Base-by-base conservation (phyloP, 1,284 basidiomycete genomes). In the Anthracocystis walkeri region DNA sequence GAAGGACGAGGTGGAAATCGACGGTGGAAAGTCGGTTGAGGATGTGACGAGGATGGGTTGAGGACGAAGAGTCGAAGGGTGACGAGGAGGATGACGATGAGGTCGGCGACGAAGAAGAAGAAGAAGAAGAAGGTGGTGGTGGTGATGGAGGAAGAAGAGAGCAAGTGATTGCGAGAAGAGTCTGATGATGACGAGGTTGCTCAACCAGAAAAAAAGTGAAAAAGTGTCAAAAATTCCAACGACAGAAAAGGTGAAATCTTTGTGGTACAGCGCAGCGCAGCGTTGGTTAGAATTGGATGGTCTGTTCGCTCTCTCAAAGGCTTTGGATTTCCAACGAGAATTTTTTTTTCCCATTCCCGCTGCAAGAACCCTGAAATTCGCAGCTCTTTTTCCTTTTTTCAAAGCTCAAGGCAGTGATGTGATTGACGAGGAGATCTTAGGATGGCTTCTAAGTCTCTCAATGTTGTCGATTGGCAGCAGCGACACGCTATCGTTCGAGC, bases 231-330 rank as follows among this genome's bases (percentile, higher is more conserved):
- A 61, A 49, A 60, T 50, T 41, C 49, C 52, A 51, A 50, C 14
- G 35, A 38, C 31, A 33, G 31, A 29, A 65, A 35, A 16, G 41
- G 33, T 10, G 31, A 42, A 42, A 50, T n/a, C 38, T 38, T 46
- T 48, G 8, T 38, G 54, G 65, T 58, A 62, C 65, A 67, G 58
- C 58, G 48, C 25, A 67, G 59, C 54, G 50, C 65, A 52, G 49
- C 21, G 8, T 29, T 29, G 29, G 5, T 29, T 4, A 5, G 7
- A 12, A 14, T 14, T 16, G 7, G 50, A 44, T 42, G 49, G 49
- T 45, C 58, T 52, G 40, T 52, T 59, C 49, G 48, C 45, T 40
- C 27, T 25, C 35, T 35, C 29, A 42, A 35, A 53, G 25, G 42
- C 21, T 21, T 14, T 21, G 21, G 41, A 21, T 12, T 33, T 8